phyloP scores from a whole-genome alignment of 495 filamentous ascomycete genomes.

The Recurvomyces mirabilis region DNA sequence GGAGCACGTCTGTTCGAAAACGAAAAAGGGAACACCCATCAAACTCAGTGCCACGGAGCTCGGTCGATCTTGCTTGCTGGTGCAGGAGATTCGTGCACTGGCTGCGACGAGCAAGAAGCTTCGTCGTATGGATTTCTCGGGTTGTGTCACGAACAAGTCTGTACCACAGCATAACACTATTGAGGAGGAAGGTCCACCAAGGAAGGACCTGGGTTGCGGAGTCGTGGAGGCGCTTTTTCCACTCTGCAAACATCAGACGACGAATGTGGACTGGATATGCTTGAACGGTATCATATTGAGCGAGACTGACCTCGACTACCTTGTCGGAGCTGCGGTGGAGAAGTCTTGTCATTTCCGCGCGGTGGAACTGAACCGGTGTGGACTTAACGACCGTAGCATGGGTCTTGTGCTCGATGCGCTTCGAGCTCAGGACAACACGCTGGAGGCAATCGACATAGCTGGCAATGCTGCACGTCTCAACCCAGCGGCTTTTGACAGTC shows the following conservation, averaged over 20 bases:
- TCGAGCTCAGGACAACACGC: slow-evolving; percentile 53
- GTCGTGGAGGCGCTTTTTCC: slow-evolving; percentile 72
- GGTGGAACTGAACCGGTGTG: slow-evolving; percentile 73
- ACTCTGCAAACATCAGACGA: slow-evolving; percentile 59
- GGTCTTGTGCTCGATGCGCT: slow-evolving; percentile 48
- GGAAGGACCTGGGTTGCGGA: slow-evolving; percentile 59
- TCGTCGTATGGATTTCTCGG: slow-evolving; percentile 53
- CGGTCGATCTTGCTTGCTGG: slow-evolving; percentile 48
- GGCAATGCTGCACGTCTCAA: slow-evolving; percentile 63
- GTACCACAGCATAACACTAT: slow-evolving; percentile 37
- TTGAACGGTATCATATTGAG: slow-evolving; percentile 76
- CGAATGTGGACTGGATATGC: slow-evolving; percentile 68
- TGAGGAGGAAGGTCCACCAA: slow-evolving; percentile 40
- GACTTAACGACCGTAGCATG: slow-evolving; percentile 50
- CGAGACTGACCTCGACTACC: slow-evolving; percentile 64
- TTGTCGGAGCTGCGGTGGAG: slow-evolving; percentile 56
- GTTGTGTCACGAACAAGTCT: slow-evolving; percentile 41
- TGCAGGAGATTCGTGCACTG: slow-evolving; percentile 63
- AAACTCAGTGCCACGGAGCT: slow-evolving; percentile 49
- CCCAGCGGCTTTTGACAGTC: slow-evolving; percentile 48
- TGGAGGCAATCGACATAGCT: slow-evolving; percentile 69
- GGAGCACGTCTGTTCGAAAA: slow-evolving; percentile 50
- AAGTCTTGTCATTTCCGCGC: slow-evolving; percentile 57
- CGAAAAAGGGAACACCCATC: slow-evolving; percentile 46
- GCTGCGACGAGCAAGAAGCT: slow-evolving; percentile 54